Base-by-base conservation (phyloP, 148 eudicot species). In the Dianthus caryophyllus region DNA sequence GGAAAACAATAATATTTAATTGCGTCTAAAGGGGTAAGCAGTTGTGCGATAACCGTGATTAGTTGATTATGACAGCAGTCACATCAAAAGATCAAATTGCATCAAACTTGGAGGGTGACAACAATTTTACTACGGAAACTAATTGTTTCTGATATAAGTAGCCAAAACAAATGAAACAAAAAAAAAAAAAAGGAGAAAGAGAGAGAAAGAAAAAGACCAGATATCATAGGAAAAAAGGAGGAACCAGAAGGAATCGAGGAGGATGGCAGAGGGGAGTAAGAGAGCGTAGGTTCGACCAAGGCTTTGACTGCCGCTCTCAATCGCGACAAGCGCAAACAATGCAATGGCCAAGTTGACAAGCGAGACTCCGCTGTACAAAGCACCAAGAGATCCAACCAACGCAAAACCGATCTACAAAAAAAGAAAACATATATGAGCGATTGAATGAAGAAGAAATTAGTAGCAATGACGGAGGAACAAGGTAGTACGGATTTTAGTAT, bases 261-360 rank as follows among this genome's bases (percentile, higher is more conserved):
- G 73, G 71, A 93, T 77, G 12, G 95, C 79, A 29, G 79, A 79
- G 61, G 84, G 76, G 71, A 89, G 94, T 70, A 93, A 91, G 75
- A 83, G 77, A 33, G 95, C 98, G 73, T 93, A 93, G 5, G 91
- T 89, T 24, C 98, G 85, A 50, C 88, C 95, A 12, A 93, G 88
- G 68, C 87, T 88, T 75, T 93, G 98, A 69, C 93, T 93, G 72
- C 91, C 93, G 76, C 95, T 93, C 80, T 93, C 96, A 65, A 93
- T 87, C 21, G 96, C 98, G 41, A 93, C 96, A 44, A 93, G 85
- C 4, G 91, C 96, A 60, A 93, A 93, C 57, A 93, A 76, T 4
- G 91, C 87, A 59, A 89, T 87, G 30, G 80, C 89, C 81, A 89
- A 79, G 73, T 87, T 77, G 46, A 87, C 73, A 71, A 93, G 76